Evolutionary conservation across 139 green algal genomes (phyloP).

Genomic region (Pseudopediastrum boryanum): DNA sequence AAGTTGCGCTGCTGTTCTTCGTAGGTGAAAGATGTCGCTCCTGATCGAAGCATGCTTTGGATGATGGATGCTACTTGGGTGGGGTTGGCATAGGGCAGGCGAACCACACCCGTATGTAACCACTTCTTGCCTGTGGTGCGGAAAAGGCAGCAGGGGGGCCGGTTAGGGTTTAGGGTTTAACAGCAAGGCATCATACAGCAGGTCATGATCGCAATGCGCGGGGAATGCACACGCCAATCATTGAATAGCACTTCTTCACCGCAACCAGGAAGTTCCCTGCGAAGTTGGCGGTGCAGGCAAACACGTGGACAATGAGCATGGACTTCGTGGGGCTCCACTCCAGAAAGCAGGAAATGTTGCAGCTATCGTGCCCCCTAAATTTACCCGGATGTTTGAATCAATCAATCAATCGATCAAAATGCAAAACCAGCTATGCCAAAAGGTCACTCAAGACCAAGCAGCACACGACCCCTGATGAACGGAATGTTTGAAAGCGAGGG

Average conservation of each 20-base stretch:
- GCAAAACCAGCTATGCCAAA: no score
- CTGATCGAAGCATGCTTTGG: constrained; percentile 39
- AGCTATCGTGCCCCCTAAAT: no score
- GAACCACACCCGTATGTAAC: constrained; percentile 69
- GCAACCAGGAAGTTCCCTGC: background rate
- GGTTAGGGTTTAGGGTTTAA: background rate
- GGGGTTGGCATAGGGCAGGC: constrained; percentile 53
- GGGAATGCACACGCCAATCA: background rate
- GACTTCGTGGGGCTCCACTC: no score
- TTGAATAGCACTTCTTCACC: background rate
- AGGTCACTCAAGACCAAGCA: no score
- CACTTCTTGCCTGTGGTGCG: constrained; percentile 64
- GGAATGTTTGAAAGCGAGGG: no score
- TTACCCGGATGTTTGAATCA: no score
- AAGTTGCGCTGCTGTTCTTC: constrained; percentile 46
- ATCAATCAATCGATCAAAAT: no score
- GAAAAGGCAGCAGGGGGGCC: no score
- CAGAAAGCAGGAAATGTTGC: no score
- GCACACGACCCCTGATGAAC: no score
- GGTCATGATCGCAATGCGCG: background rate
- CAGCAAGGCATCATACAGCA: background rate
- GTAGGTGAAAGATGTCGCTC: background rate
- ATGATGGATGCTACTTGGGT: constrained; percentile 43
- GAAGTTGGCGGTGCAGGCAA: background rate
- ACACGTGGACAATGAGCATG: background rate